These are phyloP conservation scores for Lactifluus volemus DNA, from an alignment of 768 basidiomycete species.

Conservation along the genomic window DNA sequence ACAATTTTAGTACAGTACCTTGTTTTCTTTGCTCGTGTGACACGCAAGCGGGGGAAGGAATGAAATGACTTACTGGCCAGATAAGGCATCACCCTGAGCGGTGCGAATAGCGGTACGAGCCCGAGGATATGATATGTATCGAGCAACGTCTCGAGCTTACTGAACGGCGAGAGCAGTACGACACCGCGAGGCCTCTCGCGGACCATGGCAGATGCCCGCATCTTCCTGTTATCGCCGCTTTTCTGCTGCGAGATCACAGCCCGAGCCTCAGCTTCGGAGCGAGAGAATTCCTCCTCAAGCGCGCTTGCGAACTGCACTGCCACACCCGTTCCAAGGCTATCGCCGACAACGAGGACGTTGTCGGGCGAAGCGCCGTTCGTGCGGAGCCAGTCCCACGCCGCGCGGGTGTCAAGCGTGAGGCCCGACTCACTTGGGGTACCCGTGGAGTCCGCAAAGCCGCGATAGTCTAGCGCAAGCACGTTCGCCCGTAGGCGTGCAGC, in stretches of 20 bases:
- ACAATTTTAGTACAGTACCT: not conserved
- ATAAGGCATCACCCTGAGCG: constrained; percentile 54
- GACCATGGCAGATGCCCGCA: not conserved
- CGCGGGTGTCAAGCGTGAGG: constrained; percentile 59
- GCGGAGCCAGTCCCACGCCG: constrained; percentile 75
- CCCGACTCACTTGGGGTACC: constrained; percentile 73
- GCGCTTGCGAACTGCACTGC: constrained; percentile 35
- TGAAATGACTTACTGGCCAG: constrained; percentile 58
- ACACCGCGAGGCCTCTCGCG: constrained; percentile 32
- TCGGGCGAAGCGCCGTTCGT: constrained; percentile 47
- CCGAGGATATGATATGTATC: constrained; percentile 62
- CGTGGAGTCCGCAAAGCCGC: constrained; percentile 84
- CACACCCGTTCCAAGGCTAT: constrained; percentile 86
- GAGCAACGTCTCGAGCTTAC: constrained; percentile 36
- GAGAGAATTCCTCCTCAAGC: constrained; percentile 25
- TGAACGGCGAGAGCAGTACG: constrained; percentile 36
- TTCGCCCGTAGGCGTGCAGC: constrained; percentile 61
- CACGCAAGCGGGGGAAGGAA: not conserved
- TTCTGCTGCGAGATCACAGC: not conserved
- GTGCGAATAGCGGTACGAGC: constrained; percentile 61
- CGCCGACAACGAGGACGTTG: constrained; percentile 69
- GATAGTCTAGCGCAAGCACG: constrained; percentile 83
- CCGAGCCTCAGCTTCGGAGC: constrained; percentile 23
- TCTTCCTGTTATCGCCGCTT: not conserved
- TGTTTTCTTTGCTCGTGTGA: not conserved